Conservation (phyloP, 306 rosid genomes). For the Macrotyloma uniflorum region DNA sequence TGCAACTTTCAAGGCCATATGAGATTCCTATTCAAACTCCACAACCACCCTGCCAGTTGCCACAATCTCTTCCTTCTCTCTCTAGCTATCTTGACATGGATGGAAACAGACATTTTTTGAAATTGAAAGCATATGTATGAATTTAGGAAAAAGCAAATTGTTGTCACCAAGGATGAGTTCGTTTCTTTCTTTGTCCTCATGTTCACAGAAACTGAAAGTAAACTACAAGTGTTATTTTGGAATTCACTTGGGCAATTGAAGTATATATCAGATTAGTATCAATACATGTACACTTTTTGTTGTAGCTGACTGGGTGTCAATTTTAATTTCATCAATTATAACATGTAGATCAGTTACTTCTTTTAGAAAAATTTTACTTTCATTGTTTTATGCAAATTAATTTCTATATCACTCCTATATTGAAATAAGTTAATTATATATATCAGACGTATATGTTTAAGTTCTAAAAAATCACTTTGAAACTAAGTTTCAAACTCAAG, state of each 20-base stretch:
- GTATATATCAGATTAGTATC: background rate
- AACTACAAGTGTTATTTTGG: background rate
- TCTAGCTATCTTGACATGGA: slow-evolving; percentile 15
- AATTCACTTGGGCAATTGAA: background rate
- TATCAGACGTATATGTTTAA: background rate
- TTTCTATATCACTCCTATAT: background rate
- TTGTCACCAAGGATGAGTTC: slow-evolving; percentile 73
- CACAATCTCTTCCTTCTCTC: slow-evolving; percentile 37
- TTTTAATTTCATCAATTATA: background rate
- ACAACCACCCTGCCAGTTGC: background rate
- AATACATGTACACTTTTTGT: background rate
- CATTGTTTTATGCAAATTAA: background rate
- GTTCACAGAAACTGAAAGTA: slow-evolving; percentile 15
- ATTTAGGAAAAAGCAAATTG: slow-evolving; percentile 75
- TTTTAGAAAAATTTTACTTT: background rate
- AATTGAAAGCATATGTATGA: slow-evolving; percentile 38
- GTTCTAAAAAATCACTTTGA: background rate
- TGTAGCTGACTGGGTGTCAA: background rate
- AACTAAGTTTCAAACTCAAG: background rate
- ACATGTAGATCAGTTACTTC: background rate
- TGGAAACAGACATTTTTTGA: slow-evolving; percentile 28
- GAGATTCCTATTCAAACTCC: slow-evolving; percentile 63
- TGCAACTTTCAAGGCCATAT: slow-evolving; percentile 78
- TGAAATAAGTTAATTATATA: background rate
- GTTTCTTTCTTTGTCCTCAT: slow-evolving; percentile 61